These are phyloP conservation scores for Panicum miliaceum DNA, from an alignment of 176 grass and related monocot species.

Conservation along the genomic window DNA sequence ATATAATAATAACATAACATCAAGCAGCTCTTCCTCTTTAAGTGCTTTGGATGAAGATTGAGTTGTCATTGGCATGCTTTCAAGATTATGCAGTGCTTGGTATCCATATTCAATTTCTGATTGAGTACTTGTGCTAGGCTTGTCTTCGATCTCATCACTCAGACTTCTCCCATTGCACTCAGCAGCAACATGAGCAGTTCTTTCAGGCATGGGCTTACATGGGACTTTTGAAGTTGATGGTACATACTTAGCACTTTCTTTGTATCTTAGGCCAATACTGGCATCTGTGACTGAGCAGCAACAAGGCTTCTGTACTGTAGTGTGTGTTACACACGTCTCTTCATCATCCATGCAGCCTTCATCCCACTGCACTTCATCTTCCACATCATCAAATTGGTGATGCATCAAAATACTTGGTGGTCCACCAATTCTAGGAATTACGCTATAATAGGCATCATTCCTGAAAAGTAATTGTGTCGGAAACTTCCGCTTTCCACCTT, in stretches of 20 bases:
- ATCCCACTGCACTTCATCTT: conserved; percentile 74
- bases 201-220: conserved; percentile 58
- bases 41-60: conserved; percentile 61
- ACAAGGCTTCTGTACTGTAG: conserved; percentile 69
- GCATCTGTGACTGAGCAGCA: conserved; percentile 70
- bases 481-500: conserved; percentile 67
- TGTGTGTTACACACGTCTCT: conserved; percentile 69
- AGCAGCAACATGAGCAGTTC: conserved; percentile 56
- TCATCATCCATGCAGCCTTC: conserved; percentile 75
- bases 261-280: conserved; percentile 53
- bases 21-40: conserved; percentile 82
- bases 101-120: conserved; percentile 65
- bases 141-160: conserved; percentile 69
- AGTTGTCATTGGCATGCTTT: conserved; percentile 39
- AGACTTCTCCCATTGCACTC: conserved; percentile 67
- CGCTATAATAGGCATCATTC: conserved; percentile 60
- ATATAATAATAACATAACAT: conserved; percentile 79
- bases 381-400: conserved; percentile 49
- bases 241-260: conserved; percentile 57
- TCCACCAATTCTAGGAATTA: conserved; percentile 74
- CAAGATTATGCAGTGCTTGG: conserved; percentile 57
- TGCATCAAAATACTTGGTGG: conserved; percentile 60
- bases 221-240: conserved; percentile 66
- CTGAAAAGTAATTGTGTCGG: conserved; percentile 65
- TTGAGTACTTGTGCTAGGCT: conserved; percentile 68